phyloP scores from a whole-genome alignment of 441 rosid species.

The Populus tomentosa region DNA sequence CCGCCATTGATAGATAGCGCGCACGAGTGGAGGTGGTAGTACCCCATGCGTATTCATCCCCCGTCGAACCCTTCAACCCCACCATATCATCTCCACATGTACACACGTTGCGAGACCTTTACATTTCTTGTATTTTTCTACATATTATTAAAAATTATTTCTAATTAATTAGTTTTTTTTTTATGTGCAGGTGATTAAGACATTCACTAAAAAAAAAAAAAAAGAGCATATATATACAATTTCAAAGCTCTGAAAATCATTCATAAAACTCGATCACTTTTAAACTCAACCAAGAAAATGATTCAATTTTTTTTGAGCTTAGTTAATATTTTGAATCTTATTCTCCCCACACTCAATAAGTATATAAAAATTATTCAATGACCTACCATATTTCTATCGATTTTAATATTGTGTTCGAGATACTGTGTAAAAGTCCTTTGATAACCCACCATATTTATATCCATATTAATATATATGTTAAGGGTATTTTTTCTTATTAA shows the following conservation, averaged over 20 bases:
- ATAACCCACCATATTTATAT: too few relatives aligned
- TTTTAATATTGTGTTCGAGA: too few relatives aligned
- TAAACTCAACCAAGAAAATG: too few relatives aligned
- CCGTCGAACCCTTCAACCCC: constrained; percentile 12
- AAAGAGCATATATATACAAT: too few relatives aligned
- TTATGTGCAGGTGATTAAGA: neutral
- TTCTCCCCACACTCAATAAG: too few relatives aligned
- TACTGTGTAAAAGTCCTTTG: too few relatives aligned
- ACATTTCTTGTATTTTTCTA: neutral
- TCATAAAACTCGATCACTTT: rapidly evolving
- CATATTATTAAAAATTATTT: neutral
- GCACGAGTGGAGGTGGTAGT: constrained; percentile 45
- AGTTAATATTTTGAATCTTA: too few relatives aligned
- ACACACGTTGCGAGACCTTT: neutral
- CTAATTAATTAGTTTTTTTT: neutral
- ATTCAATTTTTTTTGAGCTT: too few relatives aligned
- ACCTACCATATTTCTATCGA: rapidly evolving
- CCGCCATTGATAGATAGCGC: constrained; percentile 46
- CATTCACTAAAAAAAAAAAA: neutral
- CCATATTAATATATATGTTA: too few relatives aligned
- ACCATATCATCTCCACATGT: neutral
- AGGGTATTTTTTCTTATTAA: too few relatives aligned
- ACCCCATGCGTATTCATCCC: constrained; percentile 23
- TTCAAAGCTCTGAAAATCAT: rapidly evolving
- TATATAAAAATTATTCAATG: too few relatives aligned